A percentile compares a stretch with the other conserved stretches of the same genome.
Evolutionary conservation across 345 rosid species (phyloP).

Genomic region (Pistacia integerrima): DNA sequence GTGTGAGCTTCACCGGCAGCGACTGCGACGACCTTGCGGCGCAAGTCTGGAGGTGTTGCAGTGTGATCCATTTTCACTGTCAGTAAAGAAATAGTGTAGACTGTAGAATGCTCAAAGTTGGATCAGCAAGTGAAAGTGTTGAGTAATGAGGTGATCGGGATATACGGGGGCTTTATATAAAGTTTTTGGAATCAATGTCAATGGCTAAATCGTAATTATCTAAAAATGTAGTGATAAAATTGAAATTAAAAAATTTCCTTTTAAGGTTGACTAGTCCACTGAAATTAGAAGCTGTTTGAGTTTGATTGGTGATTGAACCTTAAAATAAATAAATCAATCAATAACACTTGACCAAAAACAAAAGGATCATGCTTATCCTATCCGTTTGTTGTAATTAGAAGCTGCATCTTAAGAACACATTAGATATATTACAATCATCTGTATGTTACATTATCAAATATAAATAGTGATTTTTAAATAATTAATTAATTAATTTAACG

Average conservation of each 20-base stretch:
- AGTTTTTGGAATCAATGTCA: neutral
- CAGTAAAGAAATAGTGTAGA: neutral
- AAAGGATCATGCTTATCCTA: too few species aligned
- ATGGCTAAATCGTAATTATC: constrained; percentile 8
- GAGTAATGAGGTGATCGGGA: neutral
- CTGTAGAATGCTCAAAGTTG: neutral
- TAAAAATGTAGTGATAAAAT: too few species aligned
- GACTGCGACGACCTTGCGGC: constrained; percentile 44
- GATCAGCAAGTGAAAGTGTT: neutral
- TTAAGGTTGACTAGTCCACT: neutral
- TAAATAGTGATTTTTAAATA: too few species aligned
- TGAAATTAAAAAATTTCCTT: neutral
- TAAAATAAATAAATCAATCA: too few species aligned
- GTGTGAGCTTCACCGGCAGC: constrained; percentile 91
- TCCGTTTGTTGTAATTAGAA: too few species aligned
- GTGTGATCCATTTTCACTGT: constrained; percentile 42
- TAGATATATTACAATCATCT: too few species aligned
- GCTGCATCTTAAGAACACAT: too few species aligned
- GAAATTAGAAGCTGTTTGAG: too few species aligned
- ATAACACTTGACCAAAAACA: too few species aligned
- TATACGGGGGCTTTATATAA: neutral
- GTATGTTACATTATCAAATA: too few species aligned
- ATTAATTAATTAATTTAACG: too few species aligned
- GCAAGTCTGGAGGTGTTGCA: constrained; percentile 20
- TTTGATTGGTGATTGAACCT: too few species aligned